phyloP scores from a whole-genome alignment of 768 basidiomycete species.

The Mycena olivaceomarginata region DNA sequence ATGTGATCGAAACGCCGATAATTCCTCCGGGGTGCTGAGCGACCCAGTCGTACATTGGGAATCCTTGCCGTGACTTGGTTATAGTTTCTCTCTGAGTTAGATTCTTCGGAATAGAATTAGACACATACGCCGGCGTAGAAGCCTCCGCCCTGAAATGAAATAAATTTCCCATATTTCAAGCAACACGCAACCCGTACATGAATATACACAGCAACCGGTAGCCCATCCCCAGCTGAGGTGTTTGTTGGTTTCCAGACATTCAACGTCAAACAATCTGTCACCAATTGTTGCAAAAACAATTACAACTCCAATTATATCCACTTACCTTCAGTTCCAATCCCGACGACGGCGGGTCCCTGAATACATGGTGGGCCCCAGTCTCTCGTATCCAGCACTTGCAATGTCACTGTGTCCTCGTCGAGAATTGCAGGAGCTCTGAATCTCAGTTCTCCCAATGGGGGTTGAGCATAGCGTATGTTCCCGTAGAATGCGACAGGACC shows the following conservation, averaged over 20 bases:
- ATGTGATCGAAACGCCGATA: conserved; percentile 57
- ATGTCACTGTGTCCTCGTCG: conserved; percentile 52
- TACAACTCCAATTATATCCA: too few relatives aligned
- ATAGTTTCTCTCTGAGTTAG: not conserved
- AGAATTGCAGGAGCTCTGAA: conserved; percentile 61
- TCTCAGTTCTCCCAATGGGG: conserved; percentile 62
- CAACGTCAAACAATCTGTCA: conserved; percentile 61
- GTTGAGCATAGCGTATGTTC: too few relatives aligned
- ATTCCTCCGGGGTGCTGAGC: conserved; percentile 58
- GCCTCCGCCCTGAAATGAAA: conserved; percentile 61
- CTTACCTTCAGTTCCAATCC: conserved; percentile 66
- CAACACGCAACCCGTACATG: conserved; percentile 51
- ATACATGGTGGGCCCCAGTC: conserved; percentile 68
- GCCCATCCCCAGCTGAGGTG: conserved; percentile 54
- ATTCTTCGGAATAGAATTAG: not conserved
- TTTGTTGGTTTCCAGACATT: conserved; percentile 66
- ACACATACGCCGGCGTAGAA: conserved; percentile 57
- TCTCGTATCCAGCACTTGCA: conserved; percentile 60
- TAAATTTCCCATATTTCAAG: not conserved
- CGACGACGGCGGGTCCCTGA: conserved; percentile 66
- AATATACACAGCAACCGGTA: conserved; percentile 66
- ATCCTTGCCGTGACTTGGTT: conserved; percentile 67
- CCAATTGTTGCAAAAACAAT: not conserved
- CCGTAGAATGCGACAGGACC: conserved; percentile 65
- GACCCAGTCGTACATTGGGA: conserved; percentile 70